These are phyloP conservation scores for Penicillium palitans DNA, from an alignment of 2,329 filamentous ascomycete genomes.

Conservation along the genomic window DNA sequence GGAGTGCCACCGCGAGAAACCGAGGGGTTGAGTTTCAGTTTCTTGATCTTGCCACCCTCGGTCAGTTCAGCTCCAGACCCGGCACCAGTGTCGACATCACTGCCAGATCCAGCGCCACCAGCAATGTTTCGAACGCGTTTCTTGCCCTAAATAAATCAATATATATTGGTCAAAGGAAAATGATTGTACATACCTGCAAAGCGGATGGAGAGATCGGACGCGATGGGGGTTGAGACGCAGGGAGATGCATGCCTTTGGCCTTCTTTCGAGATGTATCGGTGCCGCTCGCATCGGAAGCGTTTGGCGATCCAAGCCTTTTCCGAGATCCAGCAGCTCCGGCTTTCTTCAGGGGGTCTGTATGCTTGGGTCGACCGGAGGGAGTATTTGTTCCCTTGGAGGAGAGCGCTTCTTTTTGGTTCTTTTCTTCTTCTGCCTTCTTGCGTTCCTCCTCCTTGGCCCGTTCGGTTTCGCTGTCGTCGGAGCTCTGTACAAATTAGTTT, in stretches of 20 bases:
- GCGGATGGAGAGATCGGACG: slow-evolving; percentile 64
- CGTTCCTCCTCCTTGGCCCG: slow-evolving; percentile 60
- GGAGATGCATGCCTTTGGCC: slow-evolving; percentile 65
- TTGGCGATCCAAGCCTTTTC: slow-evolving; percentile 83
- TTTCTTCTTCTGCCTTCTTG: slow-evolving; percentile 59
- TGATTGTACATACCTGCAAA: slow-evolving; percentile 48
- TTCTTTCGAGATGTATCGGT: slow-evolving; percentile 86
- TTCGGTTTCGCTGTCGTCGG: slow-evolving; percentile 66
- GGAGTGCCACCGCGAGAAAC: slow-evolving; percentile 46
- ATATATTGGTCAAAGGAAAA: neutral
- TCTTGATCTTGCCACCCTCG: slow-evolving; percentile 48
- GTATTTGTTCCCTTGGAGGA: slow-evolving; percentile 72
- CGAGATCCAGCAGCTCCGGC: slow-evolving; percentile 55
- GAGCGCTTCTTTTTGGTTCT: slow-evolving; percentile 51
- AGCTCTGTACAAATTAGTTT: slow-evolving; percentile 46
- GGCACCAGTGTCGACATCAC: slow-evolving; percentile 58
- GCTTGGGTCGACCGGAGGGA: slow-evolving; percentile 60
- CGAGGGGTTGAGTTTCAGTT: slow-evolving; percentile 49
- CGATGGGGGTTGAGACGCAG: slow-evolving; percentile 43
- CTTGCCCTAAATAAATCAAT: slow-evolving; percentile 45
- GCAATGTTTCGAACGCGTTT: slow-evolving; percentile 46
- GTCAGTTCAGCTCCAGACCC: slow-evolving; percentile 48
- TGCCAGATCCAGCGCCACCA: slow-evolving; percentile 50
- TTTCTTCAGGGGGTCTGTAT: slow-evolving; percentile 54
- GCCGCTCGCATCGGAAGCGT: slow-evolving; percentile 85